A percentile compares a stretch with the other conserved stretches of the same genome.
phyloP scores from a whole-genome alignment of 2,329 filamentous ascomycete genomes.

The Trichoderma koningii region DNA sequence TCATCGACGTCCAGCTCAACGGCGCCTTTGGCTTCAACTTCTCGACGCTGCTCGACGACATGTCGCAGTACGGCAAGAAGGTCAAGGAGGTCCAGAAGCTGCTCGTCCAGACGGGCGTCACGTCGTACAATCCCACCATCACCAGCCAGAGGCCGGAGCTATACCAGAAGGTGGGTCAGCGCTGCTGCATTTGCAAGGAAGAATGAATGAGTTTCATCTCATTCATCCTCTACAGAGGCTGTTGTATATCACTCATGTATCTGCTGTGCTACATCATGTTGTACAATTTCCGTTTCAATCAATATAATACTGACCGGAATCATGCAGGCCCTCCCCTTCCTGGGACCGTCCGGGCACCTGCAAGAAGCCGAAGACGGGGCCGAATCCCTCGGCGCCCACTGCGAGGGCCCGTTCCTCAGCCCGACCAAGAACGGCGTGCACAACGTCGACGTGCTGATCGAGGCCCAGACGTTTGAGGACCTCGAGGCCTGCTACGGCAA shows the following conservation, averaged over 20 bases:
- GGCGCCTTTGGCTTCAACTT: constrained; percentile 94
- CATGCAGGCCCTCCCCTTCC: constrained; percentile 67
- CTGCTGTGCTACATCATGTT: not conserved
- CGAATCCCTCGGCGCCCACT: constrained; percentile 86
- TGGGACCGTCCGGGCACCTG: constrained; percentile 67
- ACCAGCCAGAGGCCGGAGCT: constrained; percentile 79
- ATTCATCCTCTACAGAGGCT: too few species aligned
- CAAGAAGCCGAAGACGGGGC: constrained; percentile 69
- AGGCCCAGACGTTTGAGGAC: constrained; percentile 64
- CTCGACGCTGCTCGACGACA: constrained; percentile 71
- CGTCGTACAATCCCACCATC: constrained; percentile 82
- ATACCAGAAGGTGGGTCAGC: constrained; percentile 66
- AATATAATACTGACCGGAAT: constrained; percentile 15
- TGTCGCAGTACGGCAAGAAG: constrained; percentile 70
- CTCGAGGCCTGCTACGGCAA: constrained; percentile 72
- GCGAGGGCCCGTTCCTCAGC: constrained; percentile 86
- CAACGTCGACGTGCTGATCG: constrained; percentile 69
- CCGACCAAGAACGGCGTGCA: constrained; percentile 86
- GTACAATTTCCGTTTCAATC: not conserved
- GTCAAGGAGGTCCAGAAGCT: constrained; percentile 69
- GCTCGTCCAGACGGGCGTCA: constrained; percentile 78
- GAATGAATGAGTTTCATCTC: too few species aligned
- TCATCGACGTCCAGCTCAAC: constrained; percentile 92
- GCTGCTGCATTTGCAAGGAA: constrained; percentile 4
- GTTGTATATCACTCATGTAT: too few species aligned